These are phyloP conservation scores for Neurospora hispaniola DNA, from an alignment of 495 filamentous ascomycete species.

Conservation along the genomic window DNA sequence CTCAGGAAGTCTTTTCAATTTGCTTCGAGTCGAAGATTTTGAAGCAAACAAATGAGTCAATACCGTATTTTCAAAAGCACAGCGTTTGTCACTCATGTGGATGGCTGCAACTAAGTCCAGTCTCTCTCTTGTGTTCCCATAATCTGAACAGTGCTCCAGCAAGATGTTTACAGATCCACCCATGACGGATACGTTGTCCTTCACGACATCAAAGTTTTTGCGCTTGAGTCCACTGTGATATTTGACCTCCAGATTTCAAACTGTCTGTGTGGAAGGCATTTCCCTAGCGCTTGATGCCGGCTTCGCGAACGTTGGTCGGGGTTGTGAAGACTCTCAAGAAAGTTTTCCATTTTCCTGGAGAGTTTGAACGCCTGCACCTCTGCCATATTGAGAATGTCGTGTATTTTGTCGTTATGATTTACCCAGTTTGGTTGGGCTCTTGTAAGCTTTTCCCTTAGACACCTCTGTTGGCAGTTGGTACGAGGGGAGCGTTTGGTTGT, in stretches of 20 bases:
- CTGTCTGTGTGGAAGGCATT: neutral
- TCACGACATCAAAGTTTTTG: neutral
- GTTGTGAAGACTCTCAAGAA: neutral
- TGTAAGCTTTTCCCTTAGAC: neutral
- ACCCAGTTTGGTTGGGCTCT: neutral
- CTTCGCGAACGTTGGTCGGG: neutral
- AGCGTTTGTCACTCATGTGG: too few species aligned
- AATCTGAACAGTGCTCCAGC: too few species aligned
- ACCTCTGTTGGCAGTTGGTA: neutral
- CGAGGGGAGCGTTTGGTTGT: neutral
- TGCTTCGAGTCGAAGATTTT: too few species aligned
- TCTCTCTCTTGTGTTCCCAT: too few species aligned
- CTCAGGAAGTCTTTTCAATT: neutral
- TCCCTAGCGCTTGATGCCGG: neutral
- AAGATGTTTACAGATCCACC: too few species aligned
- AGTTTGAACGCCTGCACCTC: neutral
- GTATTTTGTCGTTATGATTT: neutral
- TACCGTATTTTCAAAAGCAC: too few species aligned
- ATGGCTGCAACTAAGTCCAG: too few species aligned
- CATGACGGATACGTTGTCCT: too few species aligned
- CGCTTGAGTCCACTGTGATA: too few species aligned
- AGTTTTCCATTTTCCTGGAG: neutral
- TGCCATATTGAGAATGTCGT: neutral
- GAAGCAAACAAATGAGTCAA: too few species aligned
- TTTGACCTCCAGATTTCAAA: neutral